Evolutionary conservation across 345 rosid species (phyloP).

Genomic region (Psidium guajava): DNA sequence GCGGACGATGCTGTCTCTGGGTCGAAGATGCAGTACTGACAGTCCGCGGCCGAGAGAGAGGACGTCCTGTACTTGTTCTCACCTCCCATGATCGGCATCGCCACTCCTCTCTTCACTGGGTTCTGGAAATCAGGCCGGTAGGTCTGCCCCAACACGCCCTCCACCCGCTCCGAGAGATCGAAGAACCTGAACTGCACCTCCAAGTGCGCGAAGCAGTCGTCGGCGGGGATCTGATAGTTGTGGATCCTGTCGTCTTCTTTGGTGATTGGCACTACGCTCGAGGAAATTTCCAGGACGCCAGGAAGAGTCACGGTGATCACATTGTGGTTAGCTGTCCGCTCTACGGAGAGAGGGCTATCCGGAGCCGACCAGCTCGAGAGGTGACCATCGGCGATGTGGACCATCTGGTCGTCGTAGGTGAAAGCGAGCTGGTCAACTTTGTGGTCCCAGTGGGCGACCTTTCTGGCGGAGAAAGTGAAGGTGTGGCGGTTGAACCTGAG

Average conservation of each 20-base stretch:
- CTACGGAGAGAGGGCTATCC: not conserved
- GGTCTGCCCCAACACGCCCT: conserved; percentile 8
- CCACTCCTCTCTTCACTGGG: conserved; percentile 10
- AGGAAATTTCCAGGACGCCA: conserved; percentile 2
- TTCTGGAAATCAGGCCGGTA: conserved; percentile 2
- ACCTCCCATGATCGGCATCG: conserved; percentile 12
- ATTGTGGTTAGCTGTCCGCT: conserved; percentile 2
- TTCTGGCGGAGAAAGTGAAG: conserved; percentile 3
- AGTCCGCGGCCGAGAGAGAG: conserved; percentile 2
- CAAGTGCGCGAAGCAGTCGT: conserved; percentile 11
- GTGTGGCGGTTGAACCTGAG: conserved; percentile 3
- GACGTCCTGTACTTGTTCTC: conserved; percentile 8
- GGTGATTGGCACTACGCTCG: conserved; percentile 2
- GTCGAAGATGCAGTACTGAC: not conserved
- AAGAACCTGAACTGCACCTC: conserved; percentile 10
- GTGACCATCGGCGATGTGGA: not conserved
- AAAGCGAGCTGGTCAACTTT: conserved; percentile 3
- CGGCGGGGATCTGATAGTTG: not conserved
- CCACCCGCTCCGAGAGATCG: not conserved
- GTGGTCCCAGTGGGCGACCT: conserved; percentile 4
- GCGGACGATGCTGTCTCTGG: not conserved
- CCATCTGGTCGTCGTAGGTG: conserved; percentile 1
- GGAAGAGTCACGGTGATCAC: not conserved
- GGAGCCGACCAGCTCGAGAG: conserved; percentile 4
- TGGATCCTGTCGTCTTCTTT: conserved; percentile 9